Base-by-base conservation (phyloP, 352 stramenopile genomes). In the Pythium rhizo-oryzae region DNA sequence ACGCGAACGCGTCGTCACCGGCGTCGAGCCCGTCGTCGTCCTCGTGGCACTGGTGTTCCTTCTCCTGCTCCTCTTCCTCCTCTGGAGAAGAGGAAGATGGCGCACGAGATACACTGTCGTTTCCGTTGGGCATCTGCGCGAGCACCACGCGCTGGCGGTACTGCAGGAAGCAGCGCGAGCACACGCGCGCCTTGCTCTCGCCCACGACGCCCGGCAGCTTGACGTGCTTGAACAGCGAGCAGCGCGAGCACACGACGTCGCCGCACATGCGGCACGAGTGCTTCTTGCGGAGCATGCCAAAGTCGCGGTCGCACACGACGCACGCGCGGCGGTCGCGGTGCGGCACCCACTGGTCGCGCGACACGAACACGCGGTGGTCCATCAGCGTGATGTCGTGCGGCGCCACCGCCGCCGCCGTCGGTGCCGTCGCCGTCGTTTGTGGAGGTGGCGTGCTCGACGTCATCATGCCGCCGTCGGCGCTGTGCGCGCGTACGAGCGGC, bases 211-310 rank as follows among this genome's bases (percentile, higher is more conserved):
- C 69, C 0, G 81, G 84, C 19, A 91, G 65, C 67, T 85, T 79
- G 33, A 92, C 85, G 50, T 72, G 65, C 37, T 84, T 84, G 67
- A 91, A 89, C 23, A 92, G 75, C 11, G 86, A 93, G 62, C 86
- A 94, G 13, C 84, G 79, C 51, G 81, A 85, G 74, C 86, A 94
- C 52, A 94, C 78, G 9, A 93, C 81, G 65, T 93, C 81, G 11
- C 86, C 84, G 35, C 86, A 94, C 84, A 94, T 93, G 58, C 86
- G 86, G 58, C 86, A 94, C 55, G 81, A 85, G 63, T 94, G 86
- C 19, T 85, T 82, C 62, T 93, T 90, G 25, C 86, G 78, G 11
- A 92, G 70, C 12, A 91, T 55, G n/a, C 63, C 74, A 50, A 94
- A 94, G 19, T 94, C 84, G 7, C 84, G 75, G 62, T 86, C 70